These are phyloP conservation scores for Nothopassalora personata DNA, from an alignment of 2,329 filamentous ascomycete genomes.

Conservation along the genomic window DNA sequence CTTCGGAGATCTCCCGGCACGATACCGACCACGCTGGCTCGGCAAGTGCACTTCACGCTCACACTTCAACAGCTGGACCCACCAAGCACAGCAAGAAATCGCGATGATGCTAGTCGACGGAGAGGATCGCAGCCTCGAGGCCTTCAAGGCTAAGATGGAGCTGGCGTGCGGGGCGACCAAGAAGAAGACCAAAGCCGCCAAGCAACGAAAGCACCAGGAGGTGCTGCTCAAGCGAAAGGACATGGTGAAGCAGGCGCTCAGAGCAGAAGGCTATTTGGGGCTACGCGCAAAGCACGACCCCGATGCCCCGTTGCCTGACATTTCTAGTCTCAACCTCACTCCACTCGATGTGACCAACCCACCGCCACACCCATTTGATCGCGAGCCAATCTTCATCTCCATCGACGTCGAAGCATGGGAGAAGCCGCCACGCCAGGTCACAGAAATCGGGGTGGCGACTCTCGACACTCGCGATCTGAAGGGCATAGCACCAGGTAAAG, in stretches of 20 bases:
- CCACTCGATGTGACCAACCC: conserved; percentile 44
- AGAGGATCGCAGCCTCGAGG: conserved; percentile 37
- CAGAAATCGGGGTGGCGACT: conserved; percentile 79
- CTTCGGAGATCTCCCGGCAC: conserved; percentile 60
- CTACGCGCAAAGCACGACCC: conserved; percentile 44
- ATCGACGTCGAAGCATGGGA: conserved; percentile 85
- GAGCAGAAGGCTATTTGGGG: conserved; percentile 66
- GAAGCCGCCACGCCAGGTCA: conserved; percentile 58
- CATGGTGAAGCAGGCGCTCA: conserved; percentile 54
- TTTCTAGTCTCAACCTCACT: conserved; percentile 11
- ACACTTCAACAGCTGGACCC: conserved; percentile 35
- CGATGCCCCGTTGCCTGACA: conserved; percentile 17
- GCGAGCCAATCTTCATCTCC: conserved; percentile 63
- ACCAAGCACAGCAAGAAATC: conserved; percentile 26
- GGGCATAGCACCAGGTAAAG: conserved; percentile 53
- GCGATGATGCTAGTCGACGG: conserved; percentile 8
- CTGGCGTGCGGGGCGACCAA: conserved; percentile 47
- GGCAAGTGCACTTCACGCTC: conserved; percentile 50
- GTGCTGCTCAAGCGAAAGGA: conserved; percentile 48
- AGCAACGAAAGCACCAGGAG: conserved; percentile 25
- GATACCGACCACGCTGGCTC: conserved; percentile 63
- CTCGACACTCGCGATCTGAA: conserved; percentile 64
- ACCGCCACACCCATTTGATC: conserved; percentile 46
- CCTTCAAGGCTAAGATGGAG: conserved; percentile 53
- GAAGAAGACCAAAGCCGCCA: conserved; percentile 39